phyloP scores from a whole-genome alignment of 495 filamentous ascomycete genomes.

The Clohesyomyces aquaticus region DNA sequence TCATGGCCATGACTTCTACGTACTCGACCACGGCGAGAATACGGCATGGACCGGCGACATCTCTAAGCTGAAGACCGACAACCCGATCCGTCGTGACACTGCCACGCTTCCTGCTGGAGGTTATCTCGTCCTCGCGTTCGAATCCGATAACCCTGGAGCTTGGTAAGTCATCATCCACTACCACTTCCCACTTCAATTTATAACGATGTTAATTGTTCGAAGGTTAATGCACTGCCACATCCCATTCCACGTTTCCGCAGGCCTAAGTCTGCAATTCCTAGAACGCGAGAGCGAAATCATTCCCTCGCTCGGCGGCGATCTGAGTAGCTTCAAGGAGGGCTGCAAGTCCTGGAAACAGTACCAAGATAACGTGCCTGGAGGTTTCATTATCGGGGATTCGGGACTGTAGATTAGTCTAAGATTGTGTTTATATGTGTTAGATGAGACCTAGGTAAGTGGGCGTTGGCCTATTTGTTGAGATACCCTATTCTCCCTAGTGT shows the following conservation, averaged over 20 bases:
- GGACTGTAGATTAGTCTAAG: neutral
- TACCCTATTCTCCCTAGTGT: too few relatives aligned
- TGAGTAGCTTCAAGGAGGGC: constrained; percentile 25
- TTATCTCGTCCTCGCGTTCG: constrained; percentile 47
- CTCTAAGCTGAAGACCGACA: constrained; percentile 35
- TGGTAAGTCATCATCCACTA: constrained; percentile 25
- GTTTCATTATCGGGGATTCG: constrained; percentile 24
- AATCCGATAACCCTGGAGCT: constrained; percentile 46
- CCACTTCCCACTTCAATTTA: neutral
- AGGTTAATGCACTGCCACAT: constrained; percentile 46
- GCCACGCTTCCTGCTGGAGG: constrained; percentile 45
- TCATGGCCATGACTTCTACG: constrained; percentile 51
- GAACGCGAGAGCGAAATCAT: constrained; percentile 39
- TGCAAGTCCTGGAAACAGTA: constrained; percentile 20
- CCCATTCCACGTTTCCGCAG: constrained; percentile 46
- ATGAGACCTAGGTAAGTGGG: neutral
- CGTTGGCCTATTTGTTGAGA: neutral
- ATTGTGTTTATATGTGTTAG: too few relatives aligned
- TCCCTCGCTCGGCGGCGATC: constrained; percentile 13
- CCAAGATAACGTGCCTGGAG: constrained; percentile 16
- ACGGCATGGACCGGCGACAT: constrained; percentile 38
- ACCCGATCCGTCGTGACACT: constrained; percentile 46
- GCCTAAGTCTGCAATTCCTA: constrained; percentile 46
- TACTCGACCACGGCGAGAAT: constrained; percentile 41
- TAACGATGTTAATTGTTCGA: neutral